phyloP scores from a whole-genome alignment of 148 eudicot genomes.

The Pharnaceum exiguum region DNA sequence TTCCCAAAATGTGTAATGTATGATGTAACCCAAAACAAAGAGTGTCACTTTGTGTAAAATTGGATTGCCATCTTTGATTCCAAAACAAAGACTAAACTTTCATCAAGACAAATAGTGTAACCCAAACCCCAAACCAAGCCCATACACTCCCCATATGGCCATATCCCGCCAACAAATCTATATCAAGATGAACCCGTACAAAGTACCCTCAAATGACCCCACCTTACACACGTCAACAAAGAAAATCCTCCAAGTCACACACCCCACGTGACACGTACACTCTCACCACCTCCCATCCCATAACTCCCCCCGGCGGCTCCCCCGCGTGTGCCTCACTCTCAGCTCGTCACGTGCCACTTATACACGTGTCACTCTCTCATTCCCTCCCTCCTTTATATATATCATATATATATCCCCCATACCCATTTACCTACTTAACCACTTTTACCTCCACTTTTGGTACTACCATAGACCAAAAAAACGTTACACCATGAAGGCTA shows the following conservation, averaged over 20 bases:
- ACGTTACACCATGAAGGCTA: slow-evolving; percentile 31
- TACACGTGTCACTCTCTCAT: slow-evolving; percentile 21
- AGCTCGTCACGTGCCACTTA: slow-evolving; percentile 19
- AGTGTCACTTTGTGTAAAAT: too few relatives aligned
- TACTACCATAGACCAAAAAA: not conserved
- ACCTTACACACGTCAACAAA: slow-evolving; percentile 10
- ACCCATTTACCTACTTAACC: not conserved
- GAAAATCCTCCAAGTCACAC: slow-evolving; percentile 14
- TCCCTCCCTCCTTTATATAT: not conserved
- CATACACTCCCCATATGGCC: too few relatives aligned
- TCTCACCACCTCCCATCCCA: not conserved
- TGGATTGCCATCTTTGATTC: too few relatives aligned
- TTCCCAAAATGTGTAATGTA: too few relatives aligned
- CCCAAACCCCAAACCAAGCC: too few relatives aligned
- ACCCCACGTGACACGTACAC: slow-evolving; percentile 27
- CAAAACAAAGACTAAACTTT: too few relatives aligned
- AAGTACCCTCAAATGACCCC: not conserved
- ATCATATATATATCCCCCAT: slow-evolving; percentile 7
- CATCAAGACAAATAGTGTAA: too few relatives aligned
- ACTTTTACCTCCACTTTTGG: not conserved
- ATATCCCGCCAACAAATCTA: too few relatives aligned
- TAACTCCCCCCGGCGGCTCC: slow-evolving; percentile 16
- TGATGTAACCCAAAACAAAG: too few relatives aligned
- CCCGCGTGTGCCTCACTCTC: slow-evolving; percentile 26
- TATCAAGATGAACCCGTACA: slow-evolving; percentile 14